phyloP scores from a whole-genome alignment of 768 basidiomycete species.

The Boletus eberwhitei region DNA sequence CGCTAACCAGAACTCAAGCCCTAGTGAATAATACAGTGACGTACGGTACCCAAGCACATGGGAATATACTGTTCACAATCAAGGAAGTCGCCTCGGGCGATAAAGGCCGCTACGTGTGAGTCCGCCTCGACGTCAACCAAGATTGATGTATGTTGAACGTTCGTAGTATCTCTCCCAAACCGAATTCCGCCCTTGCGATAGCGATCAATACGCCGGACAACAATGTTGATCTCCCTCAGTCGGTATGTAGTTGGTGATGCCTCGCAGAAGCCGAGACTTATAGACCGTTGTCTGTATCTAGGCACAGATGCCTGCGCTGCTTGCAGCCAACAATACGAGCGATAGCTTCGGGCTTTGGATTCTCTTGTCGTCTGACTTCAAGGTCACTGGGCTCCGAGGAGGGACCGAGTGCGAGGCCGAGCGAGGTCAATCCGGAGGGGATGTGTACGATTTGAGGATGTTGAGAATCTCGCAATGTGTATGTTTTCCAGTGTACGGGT shows the following conservation, averaged over 20 bases:
- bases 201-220: not conserved
- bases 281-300: not conserved
- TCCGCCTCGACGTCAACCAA: not conserved
- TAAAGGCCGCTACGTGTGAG: constrained; percentile 5
- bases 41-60: not conserved
- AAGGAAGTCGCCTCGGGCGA: not conserved
- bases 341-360: constrained; percentile 5
- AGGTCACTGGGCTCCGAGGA: not conserved
- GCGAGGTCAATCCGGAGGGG: not conserved
- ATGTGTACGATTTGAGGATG: not conserved
- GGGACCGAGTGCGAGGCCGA: not conserved
- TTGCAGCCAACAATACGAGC: not conserved
- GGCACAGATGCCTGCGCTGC: not conserved
- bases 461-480: not conserved
- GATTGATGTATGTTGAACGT: not conserved
- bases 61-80: constrained; percentile 4
- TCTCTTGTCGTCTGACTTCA: not conserved
- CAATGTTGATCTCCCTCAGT: not conserved
- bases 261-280: not conserved
- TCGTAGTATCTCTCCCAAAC: constrained; percentile 7
- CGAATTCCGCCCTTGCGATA: not conserved
- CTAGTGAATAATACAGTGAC: not conserved
- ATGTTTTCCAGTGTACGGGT: not conserved
- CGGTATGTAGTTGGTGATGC: not conserved
- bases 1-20: not conserved